Conservation (phyloP, 2,329 filamentous ascomycete genomes). For the Aureobasidium mangrovei region DNA sequence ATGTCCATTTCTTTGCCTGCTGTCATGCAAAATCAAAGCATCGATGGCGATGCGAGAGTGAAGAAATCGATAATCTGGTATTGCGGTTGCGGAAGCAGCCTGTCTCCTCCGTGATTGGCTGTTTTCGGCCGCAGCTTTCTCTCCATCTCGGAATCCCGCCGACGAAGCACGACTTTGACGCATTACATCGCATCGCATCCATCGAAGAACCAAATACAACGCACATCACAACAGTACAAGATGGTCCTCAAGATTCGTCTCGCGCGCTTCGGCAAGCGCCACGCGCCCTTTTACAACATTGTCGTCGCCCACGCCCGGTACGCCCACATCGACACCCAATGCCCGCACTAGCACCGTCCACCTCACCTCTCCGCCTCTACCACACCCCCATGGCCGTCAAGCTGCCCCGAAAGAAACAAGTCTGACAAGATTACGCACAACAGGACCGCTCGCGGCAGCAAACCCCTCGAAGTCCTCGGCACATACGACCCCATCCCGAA, state of each 20-base stretch:
- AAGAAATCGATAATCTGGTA: no score
- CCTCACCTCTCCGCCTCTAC: not conserved
- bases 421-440: not conserved
- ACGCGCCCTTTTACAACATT: slow-evolving; percentile 94
- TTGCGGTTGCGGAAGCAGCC: not conserved
- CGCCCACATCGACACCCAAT: slow-evolving; percentile 18
- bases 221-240: slow-evolving; percentile 2
- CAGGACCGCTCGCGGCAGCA: slow-evolving; percentile 77
- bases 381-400: not conserved
- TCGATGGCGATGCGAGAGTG: no score
- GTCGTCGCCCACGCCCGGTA: slow-evolving; percentile 89
- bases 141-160: not conserved
- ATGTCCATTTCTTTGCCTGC: no score
- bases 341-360: not conserved
- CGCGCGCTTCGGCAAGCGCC: slow-evolving; percentile 82
- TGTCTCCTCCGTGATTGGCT: not conserved
- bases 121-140: not conserved
- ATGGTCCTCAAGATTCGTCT: slow-evolving; percentile 93
- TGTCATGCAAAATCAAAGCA: no score
- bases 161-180: not conserved
- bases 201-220: not conserved
- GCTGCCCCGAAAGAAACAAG: not conserved
- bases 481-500: slow-evolving; percentile 56
- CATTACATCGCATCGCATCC: no score
- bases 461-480: slow-evolving; percentile 82